Evolutionary conservation across 257 asterid species (phyloP).

Genomic region (Solanum megistacrolobum): DNA sequence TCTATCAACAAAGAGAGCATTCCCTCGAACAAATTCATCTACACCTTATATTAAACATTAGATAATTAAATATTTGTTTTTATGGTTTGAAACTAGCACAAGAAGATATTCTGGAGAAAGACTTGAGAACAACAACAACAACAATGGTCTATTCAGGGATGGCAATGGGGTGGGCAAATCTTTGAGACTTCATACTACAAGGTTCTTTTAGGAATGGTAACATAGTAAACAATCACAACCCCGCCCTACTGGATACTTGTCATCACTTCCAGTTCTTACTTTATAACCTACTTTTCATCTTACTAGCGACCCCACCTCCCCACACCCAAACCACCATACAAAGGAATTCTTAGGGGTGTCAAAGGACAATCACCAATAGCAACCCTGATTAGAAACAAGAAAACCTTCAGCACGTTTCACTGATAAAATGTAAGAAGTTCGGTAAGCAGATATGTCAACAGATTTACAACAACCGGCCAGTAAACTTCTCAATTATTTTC

Average conservation of each 20-base stretch:
- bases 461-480: background rate
- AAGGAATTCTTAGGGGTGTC: background rate
- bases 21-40: background rate
- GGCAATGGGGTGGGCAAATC: background rate
- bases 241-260: background rate
- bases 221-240: background rate
- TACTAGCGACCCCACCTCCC: background rate
- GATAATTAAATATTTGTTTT: background rate
- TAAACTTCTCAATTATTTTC: background rate
- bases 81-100: background rate
- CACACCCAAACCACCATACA: background rate
- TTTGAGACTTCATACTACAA: background rate
- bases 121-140: background rate
- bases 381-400: background rate
- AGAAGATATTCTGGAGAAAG: background rate
- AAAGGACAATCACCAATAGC: background rate
- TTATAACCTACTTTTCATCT: background rate
- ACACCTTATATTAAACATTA: background rate
- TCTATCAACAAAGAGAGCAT: background rate
- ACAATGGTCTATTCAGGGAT: background rate
- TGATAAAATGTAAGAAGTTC: background rate
- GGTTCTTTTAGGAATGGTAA: background rate
- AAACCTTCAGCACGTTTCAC: conserved; percentile 1
- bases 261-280: background rate
- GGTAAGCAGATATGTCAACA: background rate